Evolutionary conservation across 139 green algal genomes (phyloP), one percentile per base, ranked within the genome.

Genomic region (Mesostigma viride): DNA sequence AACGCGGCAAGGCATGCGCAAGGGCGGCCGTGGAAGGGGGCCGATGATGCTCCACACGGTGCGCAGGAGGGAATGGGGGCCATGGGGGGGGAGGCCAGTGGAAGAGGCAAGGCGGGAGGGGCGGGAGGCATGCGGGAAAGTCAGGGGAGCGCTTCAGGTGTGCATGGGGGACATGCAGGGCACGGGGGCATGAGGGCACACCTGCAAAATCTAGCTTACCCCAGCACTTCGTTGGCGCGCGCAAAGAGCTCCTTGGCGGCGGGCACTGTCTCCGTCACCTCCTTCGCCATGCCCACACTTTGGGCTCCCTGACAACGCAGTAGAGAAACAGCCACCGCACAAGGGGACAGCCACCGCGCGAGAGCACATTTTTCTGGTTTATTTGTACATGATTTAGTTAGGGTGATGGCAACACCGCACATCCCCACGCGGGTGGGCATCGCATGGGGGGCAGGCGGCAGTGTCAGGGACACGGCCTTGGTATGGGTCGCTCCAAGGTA

Each of bases 161-260:
- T 22, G 22, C 45, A 56, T 22, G 22, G 45, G 45, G 20, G 45
- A 22, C 45, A 56, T 28, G 45, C 45, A 56, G 45, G 20, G 22
- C 45, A 28, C 45, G 20, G 20, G 22, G 45, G 22, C 45, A 22
- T 22, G 22, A 28, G 22, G 45, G 22, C 22, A 56, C 45, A 56
- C 22, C 45, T n/a, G n/a, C 45, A 22, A 56, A 22, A 22, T 22
- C 22, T 27, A 14, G 30, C 35, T 22, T 32, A 75, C 69, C 91
- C 91, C 34, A 99, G 79, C 40, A 98, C 95, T 30, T 95, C 91
- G 0, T 82, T 88, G 0, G 93, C 93, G 53, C 87, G 86, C 45
- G 95, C 85, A 76, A 99, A 99, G 31, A 98, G 76, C 57, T 83
- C 80, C 76, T 90, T 93, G 60, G 93, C 93, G 28, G 83, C 84